phyloP scores from a whole-genome alignment of 345 rosid genomes.

The Abelmoschus esculentus region DNA sequence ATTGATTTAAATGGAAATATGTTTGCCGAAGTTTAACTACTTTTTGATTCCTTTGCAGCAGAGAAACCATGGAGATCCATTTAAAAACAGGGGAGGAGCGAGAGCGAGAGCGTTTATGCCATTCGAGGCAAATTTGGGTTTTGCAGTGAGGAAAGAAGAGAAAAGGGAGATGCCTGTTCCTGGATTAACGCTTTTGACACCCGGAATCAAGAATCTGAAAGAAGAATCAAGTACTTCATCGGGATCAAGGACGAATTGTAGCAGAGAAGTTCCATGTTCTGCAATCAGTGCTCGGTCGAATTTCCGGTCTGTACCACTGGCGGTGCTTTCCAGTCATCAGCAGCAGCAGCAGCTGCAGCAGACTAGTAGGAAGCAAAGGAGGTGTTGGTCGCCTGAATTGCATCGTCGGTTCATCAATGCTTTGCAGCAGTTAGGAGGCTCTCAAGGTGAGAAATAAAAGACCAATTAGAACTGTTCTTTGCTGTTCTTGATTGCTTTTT shows the following conservation, averaged over 20 bases:
- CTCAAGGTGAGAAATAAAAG: constrained; percentile 46
- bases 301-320: constrained; percentile 27
- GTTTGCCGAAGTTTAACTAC: not conserved
- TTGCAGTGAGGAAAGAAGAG: constrained; percentile 24
- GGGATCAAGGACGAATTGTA: constrained; percentile 35
- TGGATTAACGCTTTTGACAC: constrained; percentile 46
- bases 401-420: constrained; percentile 82
- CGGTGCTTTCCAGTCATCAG: constrained; percentile 13
- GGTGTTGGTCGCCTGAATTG: constrained; percentile 90
- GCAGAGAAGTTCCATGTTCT: constrained; percentile 33
- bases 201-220: constrained; percentile 41
- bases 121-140: constrained; percentile 25
- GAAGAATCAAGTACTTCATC: constrained; percentile 45
- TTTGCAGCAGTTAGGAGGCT: constrained; percentile 82
- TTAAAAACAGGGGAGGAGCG: constrained; percentile 25
- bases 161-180: constrained; percentile 26
- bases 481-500: constrained; percentile 1
- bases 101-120: constrained; percentile 36
- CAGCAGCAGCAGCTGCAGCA: constrained; percentile 50
- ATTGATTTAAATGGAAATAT: not conserved
- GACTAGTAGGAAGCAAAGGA: constrained; percentile 69
- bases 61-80: constrained; percentile 40
- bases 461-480: not conserved
- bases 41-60: constrained; percentile 15
- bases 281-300: constrained; percentile 27